Conservation (phyloP, 352 stramenopile genomes). For the Pythium utonaiense region DNA sequence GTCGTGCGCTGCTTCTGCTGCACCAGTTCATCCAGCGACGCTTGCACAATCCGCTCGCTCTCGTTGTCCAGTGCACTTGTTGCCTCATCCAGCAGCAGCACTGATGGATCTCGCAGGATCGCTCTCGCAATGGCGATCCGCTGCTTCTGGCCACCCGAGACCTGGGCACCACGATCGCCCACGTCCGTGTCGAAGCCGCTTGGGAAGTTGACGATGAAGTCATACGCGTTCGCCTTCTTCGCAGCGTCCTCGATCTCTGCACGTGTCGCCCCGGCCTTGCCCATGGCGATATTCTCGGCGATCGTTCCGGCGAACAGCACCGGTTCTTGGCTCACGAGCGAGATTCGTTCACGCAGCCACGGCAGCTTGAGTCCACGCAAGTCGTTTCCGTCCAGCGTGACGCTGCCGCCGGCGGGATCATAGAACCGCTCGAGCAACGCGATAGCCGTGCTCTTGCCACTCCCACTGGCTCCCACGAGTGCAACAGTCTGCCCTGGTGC, state of each 20-base stretch:
- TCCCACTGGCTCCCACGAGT: slow-evolving; percentile 41
- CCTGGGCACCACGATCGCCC: slow-evolving; percentile 75
- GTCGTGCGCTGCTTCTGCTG: slow-evolving; percentile 64
- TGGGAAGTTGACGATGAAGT: slow-evolving; percentile 90
- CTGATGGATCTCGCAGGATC: slow-evolving; percentile 82
- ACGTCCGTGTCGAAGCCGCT: slow-evolving; percentile 88
- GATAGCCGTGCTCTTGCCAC: slow-evolving; percentile 58
- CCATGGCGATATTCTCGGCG: slow-evolving; percentile 77
- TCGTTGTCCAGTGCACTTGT: slow-evolving; percentile 82
- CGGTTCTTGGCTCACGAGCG: slow-evolving; percentile 88
- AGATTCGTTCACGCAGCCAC: slow-evolving; percentile 61
- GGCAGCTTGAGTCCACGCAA: slow-evolving; percentile 55
- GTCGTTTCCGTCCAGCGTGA: slow-evolving; percentile 48
- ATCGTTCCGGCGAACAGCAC: slow-evolving; percentile 82
- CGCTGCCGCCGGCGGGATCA: slow-evolving; percentile 39
- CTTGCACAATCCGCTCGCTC: slow-evolving; percentile 80
- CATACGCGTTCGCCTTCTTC: slow-evolving; percentile 85
- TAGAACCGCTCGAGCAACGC: slow-evolving; percentile 85
- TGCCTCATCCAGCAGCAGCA: slow-evolving; percentile 90
- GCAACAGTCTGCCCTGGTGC: slow-evolving; percentile 37
- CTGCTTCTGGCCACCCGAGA: slow-evolving; percentile 94
- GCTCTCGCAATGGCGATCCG: slow-evolving; percentile 92
- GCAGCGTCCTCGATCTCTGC: slow-evolving; percentile 71
- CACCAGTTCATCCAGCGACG: slow-evolving; percentile 64
- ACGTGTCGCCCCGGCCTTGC: slow-evolving; percentile 49